phyloP scores from a whole-genome alignment of 805 yeast genomes.

The Metschnikowia cerradonensis region DNA sequence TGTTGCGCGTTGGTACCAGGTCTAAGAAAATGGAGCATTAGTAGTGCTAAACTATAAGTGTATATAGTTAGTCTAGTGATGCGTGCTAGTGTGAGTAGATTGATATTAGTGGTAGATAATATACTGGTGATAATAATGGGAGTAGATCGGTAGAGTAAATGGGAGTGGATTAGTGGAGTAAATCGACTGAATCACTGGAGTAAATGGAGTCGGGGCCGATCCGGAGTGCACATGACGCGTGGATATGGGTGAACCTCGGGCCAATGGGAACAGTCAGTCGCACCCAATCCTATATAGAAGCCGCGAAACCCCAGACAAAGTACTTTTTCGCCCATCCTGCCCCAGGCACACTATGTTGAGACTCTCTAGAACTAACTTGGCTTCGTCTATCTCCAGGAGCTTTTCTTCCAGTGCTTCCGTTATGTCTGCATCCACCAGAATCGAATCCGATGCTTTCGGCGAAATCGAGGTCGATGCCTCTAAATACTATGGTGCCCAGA shows the following conservation, averaged over 20 bases:
- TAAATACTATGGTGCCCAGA: constrained; percentile 98
- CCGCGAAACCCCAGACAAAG: constrained; percentile 1
- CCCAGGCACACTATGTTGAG: constrained; percentile 15
- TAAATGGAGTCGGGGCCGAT: too few relatives aligned
- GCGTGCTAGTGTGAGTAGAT: too few relatives aligned
- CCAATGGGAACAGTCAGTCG: constrained; percentile 3
- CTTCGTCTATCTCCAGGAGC: constrained; percentile 19
- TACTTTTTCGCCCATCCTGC: constrained; percentile 2
- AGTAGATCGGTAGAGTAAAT: too few relatives aligned
- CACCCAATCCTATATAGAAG: constrained; percentile 9
- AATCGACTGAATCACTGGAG: too few relatives aligned
- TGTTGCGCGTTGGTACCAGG: too few relatives aligned
- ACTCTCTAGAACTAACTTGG: constrained; percentile 12
- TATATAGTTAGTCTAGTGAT: too few relatives aligned
- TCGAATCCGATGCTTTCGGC: constrained; percentile 95
- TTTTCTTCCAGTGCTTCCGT: constrained; percentile 27
- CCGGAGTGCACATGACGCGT: too few relatives aligned
- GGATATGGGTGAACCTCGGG: constrained; percentile 2
- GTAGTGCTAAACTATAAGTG: too few relatives aligned
- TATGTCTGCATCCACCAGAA: constrained; percentile 44
- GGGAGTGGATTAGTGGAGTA: too few relatives aligned
- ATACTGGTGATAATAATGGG: too few relatives aligned
- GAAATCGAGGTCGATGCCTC: constrained; percentile 85
- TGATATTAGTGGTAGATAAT: too few relatives aligned
- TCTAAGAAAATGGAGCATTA: too few relatives aligned